Base-by-base conservation (phyloP, 106 monocot genomes). In the Dioscorea alata region DNA sequence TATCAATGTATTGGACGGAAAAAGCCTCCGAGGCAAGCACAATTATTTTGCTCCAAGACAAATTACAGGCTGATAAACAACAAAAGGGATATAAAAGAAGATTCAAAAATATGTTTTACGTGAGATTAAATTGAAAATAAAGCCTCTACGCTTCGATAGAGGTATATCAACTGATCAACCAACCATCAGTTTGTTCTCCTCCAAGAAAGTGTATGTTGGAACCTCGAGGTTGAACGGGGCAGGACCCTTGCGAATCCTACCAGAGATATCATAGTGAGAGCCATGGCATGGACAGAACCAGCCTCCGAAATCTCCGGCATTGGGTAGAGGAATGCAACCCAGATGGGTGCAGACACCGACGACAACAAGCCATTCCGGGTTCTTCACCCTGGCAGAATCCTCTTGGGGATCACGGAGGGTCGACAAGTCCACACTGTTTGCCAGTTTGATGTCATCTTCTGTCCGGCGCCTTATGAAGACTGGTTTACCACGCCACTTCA, bases 221-320 rank as follows among this genome's bases (percentile, higher is more conserved):
- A 82, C 76, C 69, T 82, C 82, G 42, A 82, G 69, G 52, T 82
- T 82, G 69, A 57, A 73, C 12, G 82, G 82, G 14, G 82, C 82
- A 2, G 82, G 82, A 23, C 82, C 82, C 73, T 82, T 82, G 48
- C 82, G 76, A 21, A 82, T 73, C 62, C 82, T 72, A 24, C 82
- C 82, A 42, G 82, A 82, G 12, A 72, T 50, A 65, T 82, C 82
- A 73, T 82, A 82, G 60, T 82, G 82, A 7, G 76, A 76, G 2
- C 82, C 81, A 56, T 81, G 81, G 72, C 81, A 81, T 0, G 81
- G 81, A 31, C 81, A 81, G 52, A 81, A 81, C 76, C 82, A 82
- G 8, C 82, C 82, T 13, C 76, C 76, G 48, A 32, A 82, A 48
- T 82, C 82, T 24, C 82, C 67, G 49, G 64, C 69, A 72, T 81